Evolutionary conservation across 2,329 filamentous ascomycete genomes (phyloP), one percentile per base, ranked within the genome.

Genomic region (Neonectria magnoliae): DNA sequence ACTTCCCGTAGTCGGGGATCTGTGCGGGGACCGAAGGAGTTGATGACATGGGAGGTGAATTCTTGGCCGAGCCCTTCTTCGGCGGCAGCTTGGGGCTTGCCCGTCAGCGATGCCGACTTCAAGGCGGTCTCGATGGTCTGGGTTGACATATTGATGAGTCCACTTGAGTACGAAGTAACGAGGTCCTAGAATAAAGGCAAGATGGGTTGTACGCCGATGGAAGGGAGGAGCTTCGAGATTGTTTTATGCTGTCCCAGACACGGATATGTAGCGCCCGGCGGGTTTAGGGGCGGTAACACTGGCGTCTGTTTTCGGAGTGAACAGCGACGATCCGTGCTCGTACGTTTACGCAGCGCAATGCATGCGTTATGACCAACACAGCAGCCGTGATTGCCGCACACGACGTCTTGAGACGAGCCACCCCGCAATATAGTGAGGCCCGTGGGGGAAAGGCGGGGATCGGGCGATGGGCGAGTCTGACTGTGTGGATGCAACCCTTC

Each of bases 31-130:
- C 92, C 91, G 78, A 93, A 94, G 66, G 90, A 86, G 65, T 90
- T 86, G 76, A 95, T 87, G 76, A 95, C 92, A 70, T 85, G 82
- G 70, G 88, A 80, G 45, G 93, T 96, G 83, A 95, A 94, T 79
- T 83, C 78, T 22, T 77, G 75, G 42, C 78, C 80, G 2, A 81
- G 71, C 22, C 68, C 73, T 31, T 70, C 68, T 48, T 66, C 70
- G 13, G 64, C 53, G 6, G 58, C 71, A 33, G 8, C 82, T 79
- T 68, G 81, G 82, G 81, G 83, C 87, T 65, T 79, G 81, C 71
- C 86, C 83, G 62, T 85, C 77, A 68, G 85, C 80, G 51, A 22
- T 29, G 68, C 50, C 52, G 60, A 29, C 45, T 62, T 82, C 76
- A 7, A 74, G 75, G 27, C 82, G 76, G 29, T 80, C 78, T 64